Conservation (phyloP, 192 early-diverging fungal genomes). For the Coemansia pectinata region DNA sequence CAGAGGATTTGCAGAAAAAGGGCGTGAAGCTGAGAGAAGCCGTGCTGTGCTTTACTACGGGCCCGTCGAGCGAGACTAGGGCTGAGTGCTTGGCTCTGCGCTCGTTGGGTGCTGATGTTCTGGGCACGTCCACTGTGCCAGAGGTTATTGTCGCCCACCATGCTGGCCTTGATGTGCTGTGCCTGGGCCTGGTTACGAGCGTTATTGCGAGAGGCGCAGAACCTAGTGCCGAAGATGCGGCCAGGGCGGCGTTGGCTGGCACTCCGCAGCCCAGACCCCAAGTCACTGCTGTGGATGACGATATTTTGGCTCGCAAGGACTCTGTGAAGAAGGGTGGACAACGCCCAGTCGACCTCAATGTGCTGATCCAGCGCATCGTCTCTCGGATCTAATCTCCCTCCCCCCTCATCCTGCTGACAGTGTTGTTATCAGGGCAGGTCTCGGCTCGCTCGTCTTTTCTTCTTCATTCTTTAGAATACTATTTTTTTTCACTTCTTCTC, state of each 20-base stretch:
- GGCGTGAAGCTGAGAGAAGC: conserved; percentile 70
- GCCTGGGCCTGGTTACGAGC: conserved; percentile 80
- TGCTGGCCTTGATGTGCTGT: conserved; percentile 77
- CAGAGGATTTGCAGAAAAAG: conserved; percentile 28
- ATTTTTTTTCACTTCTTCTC: neutral
- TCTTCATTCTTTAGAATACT: neutral
- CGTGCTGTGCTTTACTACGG: conserved; percentile 79
- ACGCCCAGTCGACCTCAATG: conserved; percentile 38
- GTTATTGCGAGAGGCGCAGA: conserved; percentile 49
- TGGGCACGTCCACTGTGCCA: conserved; percentile 89
- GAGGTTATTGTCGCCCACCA: conserved; percentile 88
- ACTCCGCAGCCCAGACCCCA: conserved; percentile 13
- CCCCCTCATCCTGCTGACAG: conserved; percentile 4
- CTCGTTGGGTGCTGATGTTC: conserved; percentile 71
- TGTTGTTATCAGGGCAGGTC: neutral
- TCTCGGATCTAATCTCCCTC: conserved; percentile 25
- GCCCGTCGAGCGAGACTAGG: conserved; percentile 89
- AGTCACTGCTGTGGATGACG: conserved; percentile 22
- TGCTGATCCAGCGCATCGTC: conserved; percentile 33
- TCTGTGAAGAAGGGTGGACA: conserved; percentile 49
- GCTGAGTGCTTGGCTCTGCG: conserved; percentile 78
- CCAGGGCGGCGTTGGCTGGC: conserved; percentile 30
- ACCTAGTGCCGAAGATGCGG: conserved; percentile 41
- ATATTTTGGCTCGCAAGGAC: conserved; percentile 33
- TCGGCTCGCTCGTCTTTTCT: neutral